Evolutionary conservation across 331 rosid genomes (phyloP).

Genomic region (Acacia concinna): DNA sequence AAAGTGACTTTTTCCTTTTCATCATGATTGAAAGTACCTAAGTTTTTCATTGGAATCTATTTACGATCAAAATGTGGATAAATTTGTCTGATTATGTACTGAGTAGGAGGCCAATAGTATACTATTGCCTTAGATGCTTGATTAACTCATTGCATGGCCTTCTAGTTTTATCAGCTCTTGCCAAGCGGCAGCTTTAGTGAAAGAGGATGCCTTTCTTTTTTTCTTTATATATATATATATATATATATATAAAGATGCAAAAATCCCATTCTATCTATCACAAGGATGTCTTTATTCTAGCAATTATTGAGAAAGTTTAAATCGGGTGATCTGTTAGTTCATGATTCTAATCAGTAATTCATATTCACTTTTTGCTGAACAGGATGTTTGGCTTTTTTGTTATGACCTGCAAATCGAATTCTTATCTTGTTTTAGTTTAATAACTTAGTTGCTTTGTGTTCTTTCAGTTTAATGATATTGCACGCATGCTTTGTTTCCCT

Average conservation of each 20-base stretch:
- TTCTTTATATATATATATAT: no score
- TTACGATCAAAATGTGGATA: not conserved
- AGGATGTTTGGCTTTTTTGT: slow-evolving; percentile 6
- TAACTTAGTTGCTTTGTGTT: not conserved
- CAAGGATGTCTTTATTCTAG: not conserved
- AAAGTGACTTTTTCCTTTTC: not conserved
- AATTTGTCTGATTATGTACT: not conserved
- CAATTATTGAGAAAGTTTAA: not conserved
- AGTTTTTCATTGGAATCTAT: not conserved
- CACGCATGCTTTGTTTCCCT: not conserved
- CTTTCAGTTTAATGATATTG: slow-evolving; percentile 15
- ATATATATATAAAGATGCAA: no score
- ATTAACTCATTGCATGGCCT: not conserved
- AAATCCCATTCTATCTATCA: no score
- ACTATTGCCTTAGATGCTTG: not conserved
- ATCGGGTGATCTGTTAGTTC: not conserved
- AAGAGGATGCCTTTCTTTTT: slow-evolving; percentile 9
- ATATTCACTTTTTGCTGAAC: slow-evolving; percentile 7
- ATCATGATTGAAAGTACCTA: not conserved
- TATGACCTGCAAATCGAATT: not conserved
- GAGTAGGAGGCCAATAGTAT: not conserved
- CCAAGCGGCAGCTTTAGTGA: not conserved
- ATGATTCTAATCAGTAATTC: not conserved
- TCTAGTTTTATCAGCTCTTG: not conserved
- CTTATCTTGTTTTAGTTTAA: not conserved